Evolutionary conservation across 805 yeast genomes (phyloP), one percentile per base, ranked within the genome.

Genomic region (Candida suzukii): DNA sequence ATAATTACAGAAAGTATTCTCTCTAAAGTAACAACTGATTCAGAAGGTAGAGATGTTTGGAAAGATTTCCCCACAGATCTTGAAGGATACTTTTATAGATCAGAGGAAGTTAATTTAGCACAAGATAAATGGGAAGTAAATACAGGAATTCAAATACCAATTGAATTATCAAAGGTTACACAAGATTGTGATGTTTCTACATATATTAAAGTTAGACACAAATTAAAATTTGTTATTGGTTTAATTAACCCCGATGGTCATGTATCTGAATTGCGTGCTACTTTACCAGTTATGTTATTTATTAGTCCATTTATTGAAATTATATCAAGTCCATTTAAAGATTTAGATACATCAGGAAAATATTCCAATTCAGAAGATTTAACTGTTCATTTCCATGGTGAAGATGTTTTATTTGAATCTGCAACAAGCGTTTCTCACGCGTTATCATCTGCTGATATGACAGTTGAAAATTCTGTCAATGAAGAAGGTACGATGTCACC

Each of bases 231-330:
- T 57, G 79, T 76, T 10, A 77, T 93, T 43, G 83, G 87, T 2
- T 69, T 93, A 47, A 62, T 78, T 32, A 91, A 93, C 56, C 83
- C 95, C 0, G 97, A 88, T 59, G 96, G 96, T 3, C 98, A 91
- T 56, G 80, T 83, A 3, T 87, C 96, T 0, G 97, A 90, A 59
- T 68, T 91, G 39, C 70, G 98, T 26, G 97, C 97, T 0, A 83
- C 96, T 0, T 67, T 91, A 47, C 98, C 98, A 0, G 70, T 91
- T 4, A 74, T 53, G 3, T 37, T 63, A 10, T 64, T 64, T 41
- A 52, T 64, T 14, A 71, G 78, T 5, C 97, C 98, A 7, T 84
- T 85, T 58, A 84, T 93, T 5, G 75, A 91, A 1, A 69, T 91
- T 16, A 67, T 76, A 16, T 80, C 83, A 2, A 66, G 59, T 46